Conservation (phyloP, 441 rosid genomes). For the Melastoma candidum region DNA sequence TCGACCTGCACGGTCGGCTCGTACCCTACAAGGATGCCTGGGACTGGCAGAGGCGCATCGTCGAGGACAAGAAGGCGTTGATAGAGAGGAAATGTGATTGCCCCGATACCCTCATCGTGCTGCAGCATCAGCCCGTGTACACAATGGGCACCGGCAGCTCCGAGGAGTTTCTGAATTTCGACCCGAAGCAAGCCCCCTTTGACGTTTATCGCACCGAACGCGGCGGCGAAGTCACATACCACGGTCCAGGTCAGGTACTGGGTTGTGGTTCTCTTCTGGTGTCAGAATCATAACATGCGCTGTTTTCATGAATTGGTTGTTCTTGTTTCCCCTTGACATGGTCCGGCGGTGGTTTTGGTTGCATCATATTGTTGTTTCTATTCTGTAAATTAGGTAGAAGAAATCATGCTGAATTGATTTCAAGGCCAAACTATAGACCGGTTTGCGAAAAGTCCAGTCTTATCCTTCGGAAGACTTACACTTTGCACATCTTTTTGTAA, state of each 20-base stretch:
- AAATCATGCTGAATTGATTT: no score
- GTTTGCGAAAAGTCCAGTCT: no score
- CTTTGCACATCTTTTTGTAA: constrained; percentile 8
- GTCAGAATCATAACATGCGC: no score
- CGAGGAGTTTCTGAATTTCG: constrained; percentile 46
- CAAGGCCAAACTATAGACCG: no score
- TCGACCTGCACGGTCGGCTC: constrained; percentile 34
- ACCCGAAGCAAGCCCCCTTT: constrained; percentile 52
- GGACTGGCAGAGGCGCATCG: constrained; percentile 64
- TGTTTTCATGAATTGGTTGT: no score
- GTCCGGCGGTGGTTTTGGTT: no score
- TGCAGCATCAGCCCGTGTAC: constrained; percentile 69
- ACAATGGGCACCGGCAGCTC: constrained; percentile 67
- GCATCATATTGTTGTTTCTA: no score
- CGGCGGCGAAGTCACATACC: constrained; percentile 91
- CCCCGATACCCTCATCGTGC: constrained; percentile 49
- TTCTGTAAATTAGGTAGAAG: no score
- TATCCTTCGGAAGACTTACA: constrained; percentile 16
- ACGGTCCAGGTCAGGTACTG: constrained; percentile 89
- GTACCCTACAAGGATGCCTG: constrained; percentile 54
- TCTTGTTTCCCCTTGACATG: no score
- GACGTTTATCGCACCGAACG: constrained; percentile 71
- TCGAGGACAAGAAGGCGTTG: constrained; percentile 43
- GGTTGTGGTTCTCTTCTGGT: background rate
- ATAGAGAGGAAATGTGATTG: constrained; percentile 44